These are phyloP conservation scores for Olyra latifolia DNA, from an alignment of 176 grass and related monocot genomes.

Conservation along the genomic window DNA sequence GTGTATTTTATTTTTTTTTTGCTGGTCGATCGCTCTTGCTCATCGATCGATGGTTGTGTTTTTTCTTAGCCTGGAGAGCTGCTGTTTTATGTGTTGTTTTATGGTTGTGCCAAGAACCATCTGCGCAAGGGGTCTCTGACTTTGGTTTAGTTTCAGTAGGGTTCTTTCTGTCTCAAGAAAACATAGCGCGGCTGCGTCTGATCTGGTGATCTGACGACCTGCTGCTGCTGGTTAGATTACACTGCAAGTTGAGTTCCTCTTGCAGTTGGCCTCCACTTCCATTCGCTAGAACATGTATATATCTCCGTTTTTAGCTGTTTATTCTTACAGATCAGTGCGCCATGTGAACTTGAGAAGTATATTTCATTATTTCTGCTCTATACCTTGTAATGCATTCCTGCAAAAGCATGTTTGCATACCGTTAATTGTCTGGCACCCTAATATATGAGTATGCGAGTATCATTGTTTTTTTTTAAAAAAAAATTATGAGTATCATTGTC, in stretches of 20 bases:
- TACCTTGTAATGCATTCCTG: background rate
- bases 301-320: conserved; percentile 4
- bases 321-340: background rate
- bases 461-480: too few relatives aligned
- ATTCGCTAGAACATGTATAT: conserved; percentile 22
- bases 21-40: background rate
- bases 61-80: conserved; percentile 15
- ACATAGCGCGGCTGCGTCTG: background rate
- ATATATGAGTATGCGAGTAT: conserved; percentile 14
- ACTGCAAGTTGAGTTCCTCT: conserved; percentile 10
- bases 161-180: conserved; percentile 23
- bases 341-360: conserved; percentile 17
- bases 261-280: conserved; percentile 19
- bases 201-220: background rate
- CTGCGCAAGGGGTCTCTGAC: conserved; percentile 13
- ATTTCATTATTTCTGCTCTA: conserved; percentile 25
- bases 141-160: conserved; percentile 1
- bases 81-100: conserved; percentile 7
- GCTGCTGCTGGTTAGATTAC: conserved; percentile 13
- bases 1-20: background rate
- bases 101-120: background rate
- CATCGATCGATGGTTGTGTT: background rate
- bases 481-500: conserved; percentile 1
- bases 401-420: background rate
- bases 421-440: background rate